A percentile compares a stretch with the other conserved stretches of the same genome.
Evolutionary conservation across 768 basidiomycete species (phyloP).

Genomic region (Tricholoma terreum): DNA sequence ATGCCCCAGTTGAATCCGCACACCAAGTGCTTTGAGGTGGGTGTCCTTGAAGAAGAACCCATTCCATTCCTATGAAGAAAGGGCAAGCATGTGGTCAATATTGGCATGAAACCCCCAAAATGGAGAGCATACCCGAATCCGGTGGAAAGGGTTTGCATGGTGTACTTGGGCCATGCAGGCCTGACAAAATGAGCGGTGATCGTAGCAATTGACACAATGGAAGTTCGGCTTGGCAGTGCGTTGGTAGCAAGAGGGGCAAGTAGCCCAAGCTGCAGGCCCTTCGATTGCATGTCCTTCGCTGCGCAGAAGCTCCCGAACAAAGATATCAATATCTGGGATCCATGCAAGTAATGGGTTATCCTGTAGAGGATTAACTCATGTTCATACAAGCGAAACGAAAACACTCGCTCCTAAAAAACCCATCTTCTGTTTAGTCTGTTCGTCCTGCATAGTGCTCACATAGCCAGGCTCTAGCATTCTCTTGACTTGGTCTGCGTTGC

Average conservation of each 20-base stretch:
- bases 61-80: conserved; percentile 1
- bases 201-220: not conserved
- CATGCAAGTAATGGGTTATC: not conserved
- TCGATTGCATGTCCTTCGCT: not conserved
- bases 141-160: not conserved
- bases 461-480: too few relatives aligned
- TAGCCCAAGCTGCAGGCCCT: too few relatives aligned
- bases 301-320: not conserved
- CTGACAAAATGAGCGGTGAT: not conserved
- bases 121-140: not conserved
- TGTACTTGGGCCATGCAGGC: not conserved
- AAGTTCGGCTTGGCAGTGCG: not conserved
- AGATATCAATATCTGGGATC: not conserved
- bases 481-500: too few relatives aligned
- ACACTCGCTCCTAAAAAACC: not conserved
- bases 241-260: too few relatives aligned
- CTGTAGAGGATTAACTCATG: not conserved
- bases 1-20: conserved; percentile 1
- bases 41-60: not conserved
- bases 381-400: not conserved
- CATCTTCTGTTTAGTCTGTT: not conserved
- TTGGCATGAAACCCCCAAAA: not conserved
- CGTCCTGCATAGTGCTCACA: not conserved
- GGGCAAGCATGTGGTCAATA: not conserved
- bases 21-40: not conserved